Evolutionary conservation across 768 basidiomycete species (phyloP).

Genomic region (Mycena galericulata): DNA sequence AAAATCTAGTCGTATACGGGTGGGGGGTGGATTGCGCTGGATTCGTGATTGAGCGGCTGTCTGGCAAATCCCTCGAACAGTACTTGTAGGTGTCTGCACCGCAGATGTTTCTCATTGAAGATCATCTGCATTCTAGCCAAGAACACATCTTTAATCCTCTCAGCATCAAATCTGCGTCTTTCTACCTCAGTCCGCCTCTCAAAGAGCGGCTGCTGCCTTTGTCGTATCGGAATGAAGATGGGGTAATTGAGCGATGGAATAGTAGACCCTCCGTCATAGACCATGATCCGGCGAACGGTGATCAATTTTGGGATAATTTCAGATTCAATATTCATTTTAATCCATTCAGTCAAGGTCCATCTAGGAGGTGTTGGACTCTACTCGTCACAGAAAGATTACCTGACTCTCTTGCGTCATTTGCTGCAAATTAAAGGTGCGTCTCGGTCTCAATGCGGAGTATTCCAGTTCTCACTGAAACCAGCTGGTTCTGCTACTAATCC

Average conservation of each 20-base stretch:
- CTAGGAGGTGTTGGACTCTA: slow-evolving; percentile 37
- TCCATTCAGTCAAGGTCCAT: slow-evolving; percentile 33
- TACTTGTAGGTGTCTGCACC: slow-evolving; percentile 48
- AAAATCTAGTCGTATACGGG: slow-evolving; percentile 39
- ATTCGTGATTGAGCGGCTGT: slow-evolving; percentile 44
- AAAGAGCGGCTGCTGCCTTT: slow-evolving; percentile 30
- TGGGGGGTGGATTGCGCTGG: slow-evolving; percentile 40
- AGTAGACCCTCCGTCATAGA: slow-evolving; percentile 22
- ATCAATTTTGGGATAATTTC: background rate
- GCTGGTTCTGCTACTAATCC: slow-evolving; percentile 15
- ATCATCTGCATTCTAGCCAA: slow-evolving; percentile 28
- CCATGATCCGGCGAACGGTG: slow-evolving; percentile 35
- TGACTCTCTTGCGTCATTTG: slow-evolving; percentile 33
- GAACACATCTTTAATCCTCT: slow-evolving; percentile 39
- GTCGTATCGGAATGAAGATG: slow-evolving; percentile 28
- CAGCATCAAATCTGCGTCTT: slow-evolving; percentile 36
- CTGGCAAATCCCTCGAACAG: slow-evolving; percentile 43
- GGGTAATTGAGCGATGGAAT: slow-evolving; percentile 29
- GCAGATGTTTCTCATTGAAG: too few relatives aligned
- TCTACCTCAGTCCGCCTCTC: slow-evolving; percentile 36
- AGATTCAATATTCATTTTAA: background rate
- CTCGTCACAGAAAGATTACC: slow-evolving; percentile 39
- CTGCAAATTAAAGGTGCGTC: slow-evolving; percentile 21
- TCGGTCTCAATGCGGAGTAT: background rate
- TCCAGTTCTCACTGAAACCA: too few relatives aligned